Conservation (phyloP, 352 stramenopile genomes). For the Globisporangium uncinulatum region DNA sequence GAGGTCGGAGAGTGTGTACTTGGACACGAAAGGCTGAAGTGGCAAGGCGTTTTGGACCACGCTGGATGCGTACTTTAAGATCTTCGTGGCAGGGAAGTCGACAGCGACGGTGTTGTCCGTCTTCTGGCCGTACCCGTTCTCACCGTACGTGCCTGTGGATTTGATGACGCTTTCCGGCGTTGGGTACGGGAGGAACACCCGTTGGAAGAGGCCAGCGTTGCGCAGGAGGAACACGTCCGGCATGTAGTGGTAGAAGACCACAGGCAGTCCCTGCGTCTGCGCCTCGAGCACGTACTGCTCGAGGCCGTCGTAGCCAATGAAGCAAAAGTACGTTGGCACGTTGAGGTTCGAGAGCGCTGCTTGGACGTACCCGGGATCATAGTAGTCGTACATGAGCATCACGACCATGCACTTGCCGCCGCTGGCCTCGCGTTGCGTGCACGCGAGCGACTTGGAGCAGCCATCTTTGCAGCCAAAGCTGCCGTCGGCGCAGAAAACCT, state of each 20-base stretch:
- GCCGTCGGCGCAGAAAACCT: slow-evolving; percentile 25
- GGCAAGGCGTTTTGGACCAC: slow-evolving; percentile 6
- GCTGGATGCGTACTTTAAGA: slow-evolving; percentile 29
- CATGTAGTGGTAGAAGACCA: slow-evolving; percentile 55
- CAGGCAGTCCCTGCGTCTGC: slow-evolving; percentile 14
- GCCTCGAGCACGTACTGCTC: slow-evolving; percentile 27
- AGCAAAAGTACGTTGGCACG: slow-evolving; percentile 64
- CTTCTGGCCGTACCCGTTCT: slow-evolving; percentile 36
- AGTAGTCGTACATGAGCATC: slow-evolving; percentile 36
- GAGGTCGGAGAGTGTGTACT: slow-evolving; percentile 25
- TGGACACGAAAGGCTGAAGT: slow-evolving; percentile 21
- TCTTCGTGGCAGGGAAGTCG: slow-evolving; percentile 27
- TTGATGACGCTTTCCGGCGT: slow-evolving; percentile 23
- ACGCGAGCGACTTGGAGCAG: slow-evolving; percentile 39
- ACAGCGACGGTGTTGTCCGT: slow-evolving; percentile 42
- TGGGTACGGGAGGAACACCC: slow-evolving; percentile 32
- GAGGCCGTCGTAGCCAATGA: slow-evolving; percentile 35
- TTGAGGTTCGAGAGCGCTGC: slow-evolving; percentile 35
- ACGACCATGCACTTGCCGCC: slow-evolving; percentile 41
- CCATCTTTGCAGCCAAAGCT: slow-evolving; percentile 37
- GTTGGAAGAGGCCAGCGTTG: slow-evolving; percentile 31
- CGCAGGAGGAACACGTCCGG: slow-evolving; percentile 40
- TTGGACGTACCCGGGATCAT: slow-evolving; percentile 41
- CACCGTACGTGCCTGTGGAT: slow-evolving; percentile 32
- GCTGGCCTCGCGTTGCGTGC: slow-evolving; percentile 23